These are phyloP conservation scores for Stephanodiscus minutulus DNA, from an alignment of 108 stramenopile species.

Conservation along the genomic window DNA sequence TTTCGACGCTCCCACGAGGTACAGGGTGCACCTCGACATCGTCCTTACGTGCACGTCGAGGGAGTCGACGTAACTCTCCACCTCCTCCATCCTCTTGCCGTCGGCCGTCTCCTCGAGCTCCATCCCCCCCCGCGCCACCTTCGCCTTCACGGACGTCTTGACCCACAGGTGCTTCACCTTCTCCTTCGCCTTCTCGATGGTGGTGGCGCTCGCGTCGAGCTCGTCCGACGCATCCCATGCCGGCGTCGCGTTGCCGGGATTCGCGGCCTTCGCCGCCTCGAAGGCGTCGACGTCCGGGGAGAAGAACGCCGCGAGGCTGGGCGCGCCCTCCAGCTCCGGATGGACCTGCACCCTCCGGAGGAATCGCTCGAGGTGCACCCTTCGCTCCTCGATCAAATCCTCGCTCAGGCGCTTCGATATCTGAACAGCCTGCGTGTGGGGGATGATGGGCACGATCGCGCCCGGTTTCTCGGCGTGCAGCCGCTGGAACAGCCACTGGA, in stretches of 20 bases:
- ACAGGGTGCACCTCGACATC: conserved; percentile 69
- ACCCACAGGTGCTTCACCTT: conserved; percentile 62
- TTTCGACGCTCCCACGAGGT: conserved; percentile 68
- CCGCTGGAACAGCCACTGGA: conserved; percentile 90
- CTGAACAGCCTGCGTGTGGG: conserved; percentile 75
- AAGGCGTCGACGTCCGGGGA: conserved; percentile 70
- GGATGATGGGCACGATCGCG: conserved; percentile 90
- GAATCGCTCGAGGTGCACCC: conserved; percentile 77
- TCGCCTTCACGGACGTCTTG: conserved; percentile 54
- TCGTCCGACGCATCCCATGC: conserved; percentile 16
- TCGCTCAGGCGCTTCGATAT: conserved; percentile 67
- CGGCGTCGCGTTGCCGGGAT: conserved; percentile 33
- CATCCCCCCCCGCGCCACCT: conserved; percentile 42
- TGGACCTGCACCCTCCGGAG: conserved; percentile 72
- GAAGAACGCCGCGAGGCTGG: conserved; percentile 79
- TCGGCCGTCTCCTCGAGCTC: conserved; percentile 67
- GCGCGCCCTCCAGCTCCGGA: conserved; percentile 73
- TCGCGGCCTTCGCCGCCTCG: conserved; percentile 60
- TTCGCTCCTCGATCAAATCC: conserved; percentile 78
- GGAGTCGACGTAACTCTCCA: conserved; percentile 63
- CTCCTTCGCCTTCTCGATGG: conserved; percentile 35
- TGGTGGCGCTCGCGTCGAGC: not conserved
- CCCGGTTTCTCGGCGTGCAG: conserved; percentile 85
- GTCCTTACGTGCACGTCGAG: conserved; percentile 73
- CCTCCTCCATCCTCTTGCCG: conserved; percentile 69